Percentiles rank a stretch among this genome's conserved stretches.
These are phyloP conservation scores for Forsythia suspensa DNA, from an alignment of 257 asterid genomes.

Conservation along the genomic window DNA sequence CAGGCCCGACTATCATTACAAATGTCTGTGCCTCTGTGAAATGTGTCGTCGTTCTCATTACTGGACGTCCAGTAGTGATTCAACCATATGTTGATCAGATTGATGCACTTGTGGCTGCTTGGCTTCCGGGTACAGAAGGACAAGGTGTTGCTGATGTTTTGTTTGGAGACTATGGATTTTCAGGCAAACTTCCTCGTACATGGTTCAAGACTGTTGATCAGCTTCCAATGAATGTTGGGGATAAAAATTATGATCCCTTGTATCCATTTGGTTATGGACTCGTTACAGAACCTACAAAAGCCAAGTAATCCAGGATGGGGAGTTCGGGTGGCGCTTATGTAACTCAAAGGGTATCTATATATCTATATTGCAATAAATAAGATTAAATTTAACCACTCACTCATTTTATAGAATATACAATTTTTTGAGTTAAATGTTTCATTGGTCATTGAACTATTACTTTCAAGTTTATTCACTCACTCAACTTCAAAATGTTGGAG, in stretches of 20 bases:
- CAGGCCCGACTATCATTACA: slow-evolving; percentile 9
- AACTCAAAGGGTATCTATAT: no score
- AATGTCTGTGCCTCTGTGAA: slow-evolving; percentile 26
- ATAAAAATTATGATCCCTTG: slow-evolving; percentile 29
- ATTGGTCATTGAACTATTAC: no score
- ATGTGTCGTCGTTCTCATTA: slow-evolving; percentile 40
- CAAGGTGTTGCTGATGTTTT: slow-evolving; percentile 44
- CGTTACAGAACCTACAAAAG: not conserved
- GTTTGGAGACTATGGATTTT: slow-evolving; percentile 33
- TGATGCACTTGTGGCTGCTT: slow-evolving; percentile 34
- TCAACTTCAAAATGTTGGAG: no score
- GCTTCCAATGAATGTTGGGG: slow-evolving; percentile 39
- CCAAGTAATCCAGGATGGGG: not conserved
- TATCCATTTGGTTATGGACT: slow-evolving; percentile 41
- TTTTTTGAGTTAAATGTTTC: no score
- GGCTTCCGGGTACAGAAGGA: slow-evolving; percentile 44
- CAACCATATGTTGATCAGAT: slow-evolving; percentile 23
- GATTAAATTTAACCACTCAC: not conserved
- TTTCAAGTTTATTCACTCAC: no score
- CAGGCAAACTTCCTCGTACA: slow-evolving; percentile 27
- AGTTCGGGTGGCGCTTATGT: not conserved
- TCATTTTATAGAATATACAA: no score
- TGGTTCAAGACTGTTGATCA: slow-evolving; percentile 45
- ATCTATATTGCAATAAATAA: not conserved
- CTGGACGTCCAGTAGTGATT: slow-evolving; percentile 38